A percentile compares a stretch with the other conserved stretches of the same genome.
Evolutionary conservation across 2,329 filamentous ascomycete genomes (phyloP).

Genomic region (Endoconidiophora polonica): DNA sequence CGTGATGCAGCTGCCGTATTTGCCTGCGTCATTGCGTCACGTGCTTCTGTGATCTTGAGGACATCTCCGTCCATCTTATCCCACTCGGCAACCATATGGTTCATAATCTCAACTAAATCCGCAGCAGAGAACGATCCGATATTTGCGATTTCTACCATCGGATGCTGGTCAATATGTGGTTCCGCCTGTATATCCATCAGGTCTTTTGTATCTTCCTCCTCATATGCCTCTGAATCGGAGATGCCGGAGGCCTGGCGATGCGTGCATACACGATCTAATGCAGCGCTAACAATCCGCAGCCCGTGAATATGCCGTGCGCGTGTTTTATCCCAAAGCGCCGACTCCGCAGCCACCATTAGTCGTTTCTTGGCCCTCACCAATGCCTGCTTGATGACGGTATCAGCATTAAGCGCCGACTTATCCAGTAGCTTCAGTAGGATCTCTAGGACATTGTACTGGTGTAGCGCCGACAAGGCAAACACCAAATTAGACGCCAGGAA

Average conservation of each 20-base stretch:
- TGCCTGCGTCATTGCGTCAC: no score
- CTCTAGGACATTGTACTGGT: slow-evolving; percentile 7
- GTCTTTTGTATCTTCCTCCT: background rate
- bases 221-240: background rate
- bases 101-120: no score
- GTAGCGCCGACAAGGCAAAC: slow-evolving; percentile 9
- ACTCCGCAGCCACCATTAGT: background rate
- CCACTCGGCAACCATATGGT: no score
- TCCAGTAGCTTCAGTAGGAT: slow-evolving; percentile 4
- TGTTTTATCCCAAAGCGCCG: slow-evolving; percentile 9
- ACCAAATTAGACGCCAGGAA: slow-evolving; percentile 8
- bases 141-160: background rate
- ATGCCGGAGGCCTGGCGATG: background rate
- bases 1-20: no score
- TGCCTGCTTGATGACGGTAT: slow-evolving; percentile 1
- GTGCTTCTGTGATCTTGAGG: no score
- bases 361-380: slow-evolving; percentile 7
- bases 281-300: background rate
- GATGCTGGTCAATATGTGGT: background rate
- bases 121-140: background rate
- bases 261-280: background rate
- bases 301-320: slow-evolving; percentile 4
- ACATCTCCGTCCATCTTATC: no score
- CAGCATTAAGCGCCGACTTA: background rate
- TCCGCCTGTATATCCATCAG: background rate